Percentiles rank a stretch among this genome's conserved stretches.
Conservation (phyloP, 2,329 filamentous ascomycete genomes). For the Ophiostoma sp. region DNA sequence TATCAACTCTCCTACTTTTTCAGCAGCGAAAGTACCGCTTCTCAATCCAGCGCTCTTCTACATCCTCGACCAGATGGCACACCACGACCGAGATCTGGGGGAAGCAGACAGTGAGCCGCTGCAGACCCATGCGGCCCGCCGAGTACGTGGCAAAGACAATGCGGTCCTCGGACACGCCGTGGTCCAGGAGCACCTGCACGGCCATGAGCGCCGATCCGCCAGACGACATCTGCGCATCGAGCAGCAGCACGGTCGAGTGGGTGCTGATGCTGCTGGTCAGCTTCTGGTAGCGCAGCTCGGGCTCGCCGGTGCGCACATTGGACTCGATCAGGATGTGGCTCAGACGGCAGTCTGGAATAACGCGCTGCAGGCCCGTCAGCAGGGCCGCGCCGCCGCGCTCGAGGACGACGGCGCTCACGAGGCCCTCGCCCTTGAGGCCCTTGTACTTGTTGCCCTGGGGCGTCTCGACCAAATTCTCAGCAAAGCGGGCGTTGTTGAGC, state of each 20-base stretch:
- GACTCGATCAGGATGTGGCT: slow-evolving; percentile 89
- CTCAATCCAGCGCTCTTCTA: slow-evolving; percentile 86
- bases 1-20: neutral
- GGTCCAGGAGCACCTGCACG: slow-evolving; percentile 89
- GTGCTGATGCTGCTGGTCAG: slow-evolving; percentile 66
- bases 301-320: slow-evolving; percentile 76
- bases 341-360: slow-evolving; percentile 86
- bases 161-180: slow-evolving; percentile 75
- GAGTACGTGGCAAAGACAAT: slow-evolving; percentile 94
- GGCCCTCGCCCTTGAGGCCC: slow-evolving; percentile 65
- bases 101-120: slow-evolving; percentile 81
- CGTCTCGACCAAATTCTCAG: slow-evolving; percentile 59
- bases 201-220: slow-evolving; percentile 87
- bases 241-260: slow-evolving; percentile 70
- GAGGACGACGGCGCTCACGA: slow-evolving; percentile 79
- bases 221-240: slow-evolving; percentile 92
- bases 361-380: slow-evolving; percentile 80
- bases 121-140: slow-evolving; percentile 76
- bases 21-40: slow-evolving; percentile 84
- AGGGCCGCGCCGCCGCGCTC: slow-evolving; percentile 84
- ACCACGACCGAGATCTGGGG: slow-evolving; percentile 83
- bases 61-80: slow-evolving; percentile 72
- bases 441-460: slow-evolving; percentile 64
- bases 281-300: slow-evolving; percentile 84
- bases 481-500: slow-evolving; percentile 70